phyloP scores from a whole-genome alignment of 2,329 filamentous ascomycete genomes.

The Ceratocystiopsis brevicomis region DNA sequence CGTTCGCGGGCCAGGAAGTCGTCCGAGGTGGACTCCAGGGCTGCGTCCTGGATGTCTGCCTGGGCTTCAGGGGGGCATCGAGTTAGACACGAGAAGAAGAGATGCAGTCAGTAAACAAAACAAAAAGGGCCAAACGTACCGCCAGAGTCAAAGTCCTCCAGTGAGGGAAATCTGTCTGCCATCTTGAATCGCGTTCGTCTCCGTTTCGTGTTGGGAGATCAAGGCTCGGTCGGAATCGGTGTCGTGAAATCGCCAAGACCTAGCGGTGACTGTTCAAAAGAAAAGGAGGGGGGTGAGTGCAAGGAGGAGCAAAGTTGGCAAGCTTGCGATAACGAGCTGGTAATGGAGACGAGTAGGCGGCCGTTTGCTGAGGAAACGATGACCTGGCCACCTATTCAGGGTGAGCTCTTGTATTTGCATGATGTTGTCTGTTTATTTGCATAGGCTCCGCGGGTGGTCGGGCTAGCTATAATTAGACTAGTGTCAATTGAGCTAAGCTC shows the following conservation, averaged over 20 bases:
- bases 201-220: background rate
- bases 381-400: too few species aligned
- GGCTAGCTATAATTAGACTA: too few species aligned
- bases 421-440: too few species aligned
- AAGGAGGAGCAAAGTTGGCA: too few species aligned
- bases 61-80: conserved; percentile 32
- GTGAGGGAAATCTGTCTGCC: conserved; percentile 62
- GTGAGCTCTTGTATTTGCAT: too few species aligned
- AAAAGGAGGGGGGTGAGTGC: too few species aligned
- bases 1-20: conserved; percentile 89
- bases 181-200: conserved; percentile 23
- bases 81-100: background rate
- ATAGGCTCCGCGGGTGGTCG: too few species aligned
- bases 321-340: too few species aligned
- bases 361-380: too few species aligned
- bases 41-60: conserved; percentile 41
- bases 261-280: too few species aligned
- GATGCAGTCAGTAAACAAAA: background rate
- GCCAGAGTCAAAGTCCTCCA: conserved; percentile 58
- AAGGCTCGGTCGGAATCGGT: background rate
- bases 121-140: conserved; percentile 25
- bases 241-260: background rate
- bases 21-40: conserved; percentile 42
- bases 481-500: too few species aligned
- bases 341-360: too few species aligned